Percentiles rank a stretch among this genome's conserved stretches.
Conservation (phyloP, 768 basidiomycete species). For the Suillus lakei region DNA sequence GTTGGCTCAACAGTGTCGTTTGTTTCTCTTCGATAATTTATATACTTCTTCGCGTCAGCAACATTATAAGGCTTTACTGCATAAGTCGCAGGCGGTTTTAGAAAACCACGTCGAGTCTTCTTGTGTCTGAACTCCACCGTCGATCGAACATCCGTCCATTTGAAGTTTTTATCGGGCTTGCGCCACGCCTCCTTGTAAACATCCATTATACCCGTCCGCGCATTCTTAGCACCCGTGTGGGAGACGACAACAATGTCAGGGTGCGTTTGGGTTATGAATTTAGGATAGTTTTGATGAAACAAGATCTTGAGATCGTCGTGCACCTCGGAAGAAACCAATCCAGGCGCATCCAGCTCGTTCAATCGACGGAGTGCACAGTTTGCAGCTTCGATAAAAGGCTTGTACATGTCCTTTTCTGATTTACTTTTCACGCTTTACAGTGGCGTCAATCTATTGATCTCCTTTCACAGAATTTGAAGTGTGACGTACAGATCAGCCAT, state of each 20-base stretch:
- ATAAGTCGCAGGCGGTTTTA: neutral
- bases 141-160: neutral
- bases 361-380: neutral
- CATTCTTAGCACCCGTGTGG: neutral
- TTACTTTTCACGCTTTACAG: neutral
- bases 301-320: neutral
- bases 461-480: neutral
- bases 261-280: neutral
- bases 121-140: slow-evolving; percentile 3
- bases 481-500: neutral
- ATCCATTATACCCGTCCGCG: too few relatives aligned
- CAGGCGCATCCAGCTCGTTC: neutral
- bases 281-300: neutral
- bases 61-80: neutral
- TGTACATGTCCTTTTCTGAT: neutral
- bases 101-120: neutral
- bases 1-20: neutral
- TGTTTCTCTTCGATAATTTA: neutral
- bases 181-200: neutral
- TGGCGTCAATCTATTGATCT: neutral
- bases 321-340: neutral
- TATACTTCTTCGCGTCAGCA: neutral
- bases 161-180: neutral
- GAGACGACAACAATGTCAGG: slow-evolving; percentile 2
- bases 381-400: neutral